phyloP scores from a whole-genome alignment of 2,329 filamentous ascomycete species.

The Phoma sp. region DNA sequence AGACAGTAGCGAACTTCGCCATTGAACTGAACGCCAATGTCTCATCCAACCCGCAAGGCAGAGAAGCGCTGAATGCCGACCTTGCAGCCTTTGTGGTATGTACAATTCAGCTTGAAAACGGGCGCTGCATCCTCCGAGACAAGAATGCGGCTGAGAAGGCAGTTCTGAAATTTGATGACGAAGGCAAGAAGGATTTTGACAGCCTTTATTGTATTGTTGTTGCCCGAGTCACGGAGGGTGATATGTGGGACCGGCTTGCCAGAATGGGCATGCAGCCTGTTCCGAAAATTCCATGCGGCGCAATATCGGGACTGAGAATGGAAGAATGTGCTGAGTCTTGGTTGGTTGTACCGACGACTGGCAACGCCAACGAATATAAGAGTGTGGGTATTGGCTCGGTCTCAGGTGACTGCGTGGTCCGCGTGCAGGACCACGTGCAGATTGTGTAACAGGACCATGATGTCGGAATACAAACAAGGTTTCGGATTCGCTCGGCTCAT shows the following conservation, averaged over 20 bases:
- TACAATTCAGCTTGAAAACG: background rate
- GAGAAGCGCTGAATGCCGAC: background rate
- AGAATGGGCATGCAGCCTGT: background rate
- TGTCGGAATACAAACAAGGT: too few relatives aligned
- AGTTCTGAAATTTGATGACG: slow-evolving; percentile 13
- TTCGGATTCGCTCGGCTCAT: too few relatives aligned
- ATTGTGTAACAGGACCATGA: background rate
- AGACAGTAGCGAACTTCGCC: background rate
- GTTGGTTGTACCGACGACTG: slow-evolving; percentile 9
- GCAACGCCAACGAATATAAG: slow-evolving; percentile 6
- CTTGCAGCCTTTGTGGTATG: background rate
- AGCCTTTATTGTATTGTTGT: slow-evolving; percentile 18
- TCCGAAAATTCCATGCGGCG: background rate
- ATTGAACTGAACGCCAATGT: background rate
- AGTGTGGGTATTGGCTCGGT: slow-evolving; percentile 16
- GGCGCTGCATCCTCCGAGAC: slow-evolving; percentile 7
- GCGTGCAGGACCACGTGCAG: background rate
- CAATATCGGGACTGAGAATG: background rate
- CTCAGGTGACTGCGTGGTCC: background rate
- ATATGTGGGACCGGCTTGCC: too few relatives aligned
- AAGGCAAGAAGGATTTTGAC: slow-evolving; percentile 3
- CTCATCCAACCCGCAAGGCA: background rate
- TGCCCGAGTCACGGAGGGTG: too few relatives aligned
- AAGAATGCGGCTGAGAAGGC: slow-evolving; percentile 8
- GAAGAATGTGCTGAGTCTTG: slow-evolving; percentile 7